Evolutionary conservation across 805 yeast genomes (phyloP).

Genomic region (Wickerhamiella bombiphila): DNA sequence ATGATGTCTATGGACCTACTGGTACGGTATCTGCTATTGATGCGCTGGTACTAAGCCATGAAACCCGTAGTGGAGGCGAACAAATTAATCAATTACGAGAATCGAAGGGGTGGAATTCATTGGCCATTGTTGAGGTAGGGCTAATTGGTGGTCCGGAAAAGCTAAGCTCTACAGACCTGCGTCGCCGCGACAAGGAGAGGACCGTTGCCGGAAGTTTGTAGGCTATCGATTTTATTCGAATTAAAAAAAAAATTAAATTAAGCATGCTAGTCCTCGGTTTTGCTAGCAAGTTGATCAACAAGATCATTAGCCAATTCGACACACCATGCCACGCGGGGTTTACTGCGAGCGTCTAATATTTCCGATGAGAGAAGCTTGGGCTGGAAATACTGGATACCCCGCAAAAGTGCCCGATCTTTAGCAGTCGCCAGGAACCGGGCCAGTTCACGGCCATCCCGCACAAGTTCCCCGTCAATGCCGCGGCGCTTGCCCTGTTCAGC

Average conservation of each 20-base stretch:
- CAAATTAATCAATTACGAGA: constrained; percentile 52
- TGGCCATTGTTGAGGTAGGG: constrained; percentile 48
- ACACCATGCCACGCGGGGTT: constrained; percentile 55
- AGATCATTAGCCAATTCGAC: constrained; percentile 11
- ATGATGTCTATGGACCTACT: constrained; percentile 91
- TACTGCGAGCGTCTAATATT: constrained; percentile 39
- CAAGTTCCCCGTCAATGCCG: constrained; percentile 16
- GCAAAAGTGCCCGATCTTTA: constrained; percentile 41
- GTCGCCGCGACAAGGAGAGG: constrained; percentile 29
- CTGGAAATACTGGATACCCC: constrained; percentile 54
- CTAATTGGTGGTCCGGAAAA: constrained; percentile 41
- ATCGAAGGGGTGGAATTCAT: constrained; percentile 37
- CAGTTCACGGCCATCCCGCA: constrained; percentile 35
- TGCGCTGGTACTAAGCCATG: constrained; percentile 64
- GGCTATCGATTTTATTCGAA: too few relatives aligned
- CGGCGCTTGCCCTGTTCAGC: constrained; percentile 18
- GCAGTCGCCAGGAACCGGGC: constrained; percentile 40
- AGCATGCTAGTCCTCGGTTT: too few relatives aligned
- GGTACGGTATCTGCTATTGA: constrained; percentile 60
- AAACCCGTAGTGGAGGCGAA: constrained; percentile 61
- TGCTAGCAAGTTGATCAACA: constrained; percentile 9
- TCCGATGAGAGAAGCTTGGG: constrained; percentile 27
- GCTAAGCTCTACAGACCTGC: constrained; percentile 69
- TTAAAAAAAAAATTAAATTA: too few relatives aligned
- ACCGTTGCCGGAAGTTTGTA: too few relatives aligned